Conservation (phyloP, 192 early-diverging fungal genomes). For the Chytriomyces sp. region DNA sequence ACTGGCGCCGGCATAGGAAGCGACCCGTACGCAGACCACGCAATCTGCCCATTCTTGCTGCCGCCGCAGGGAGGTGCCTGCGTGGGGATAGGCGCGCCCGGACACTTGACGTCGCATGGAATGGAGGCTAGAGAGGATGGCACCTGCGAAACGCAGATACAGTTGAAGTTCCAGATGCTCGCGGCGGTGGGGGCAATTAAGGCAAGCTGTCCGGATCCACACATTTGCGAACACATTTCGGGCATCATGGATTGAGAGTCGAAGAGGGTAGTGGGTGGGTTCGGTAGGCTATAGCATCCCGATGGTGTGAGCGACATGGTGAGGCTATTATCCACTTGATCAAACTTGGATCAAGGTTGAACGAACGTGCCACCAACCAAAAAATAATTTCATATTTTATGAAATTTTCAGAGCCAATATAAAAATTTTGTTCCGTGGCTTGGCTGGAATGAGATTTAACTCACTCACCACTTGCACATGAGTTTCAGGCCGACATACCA, state of each 20-base stretch:
- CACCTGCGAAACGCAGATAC: background rate
- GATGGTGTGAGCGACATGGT: no score
- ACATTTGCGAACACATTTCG: background rate
- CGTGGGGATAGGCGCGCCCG: background rate
- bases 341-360: no score
- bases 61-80: background rate
- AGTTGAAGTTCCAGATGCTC: slow-evolving; percentile 1
- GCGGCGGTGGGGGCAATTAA: background rate
- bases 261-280: background rate
- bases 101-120: background rate
- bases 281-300: background rate
- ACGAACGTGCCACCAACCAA: no score
- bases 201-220: background rate
- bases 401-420: no score
- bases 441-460: no score
- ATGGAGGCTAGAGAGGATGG: background rate
- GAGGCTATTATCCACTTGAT: no score
- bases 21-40: background rate
- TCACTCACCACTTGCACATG: no score
- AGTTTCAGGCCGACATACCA: no score
- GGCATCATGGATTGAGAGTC: background rate
- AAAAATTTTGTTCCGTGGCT: no score
- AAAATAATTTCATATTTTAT: no score
- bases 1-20: background rate
- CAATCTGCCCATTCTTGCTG: background rate